phyloP scores from a whole-genome alignment of 2,329 filamentous ascomycete species.

The Aspergillus arachidicola region DNA sequence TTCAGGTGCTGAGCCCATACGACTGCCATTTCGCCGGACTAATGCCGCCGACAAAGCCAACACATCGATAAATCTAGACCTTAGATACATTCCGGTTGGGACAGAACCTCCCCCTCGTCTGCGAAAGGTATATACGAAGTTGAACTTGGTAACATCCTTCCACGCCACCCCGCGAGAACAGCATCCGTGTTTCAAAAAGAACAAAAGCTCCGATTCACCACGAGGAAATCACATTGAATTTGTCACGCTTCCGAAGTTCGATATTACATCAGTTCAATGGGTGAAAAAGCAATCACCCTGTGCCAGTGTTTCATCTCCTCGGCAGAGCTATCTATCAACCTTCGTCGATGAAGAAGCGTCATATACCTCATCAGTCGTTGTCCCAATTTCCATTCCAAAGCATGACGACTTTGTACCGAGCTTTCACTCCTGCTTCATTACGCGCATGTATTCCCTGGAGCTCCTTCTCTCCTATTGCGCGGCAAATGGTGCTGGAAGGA shows the following conservation, averaged over 20 bases:
- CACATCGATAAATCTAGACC: background rate
- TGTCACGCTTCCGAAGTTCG: background rate
- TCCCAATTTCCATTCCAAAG: background rate
- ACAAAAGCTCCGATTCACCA: background rate
- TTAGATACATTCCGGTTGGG: background rate
- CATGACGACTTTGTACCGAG: background rate
- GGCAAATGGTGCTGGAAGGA: background rate
- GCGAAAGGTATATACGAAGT: background rate
- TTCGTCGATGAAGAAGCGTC: background rate
- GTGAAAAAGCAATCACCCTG: background rate
- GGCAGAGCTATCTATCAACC: accelerated
- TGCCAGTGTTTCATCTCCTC: background rate
- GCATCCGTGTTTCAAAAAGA: background rate
- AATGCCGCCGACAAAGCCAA: background rate
- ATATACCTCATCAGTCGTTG: background rate
- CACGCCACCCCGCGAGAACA: background rate
- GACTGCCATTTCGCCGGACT: background rate
- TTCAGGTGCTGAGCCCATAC: background rate
- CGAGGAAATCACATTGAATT: background rate
- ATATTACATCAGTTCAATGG: background rate
- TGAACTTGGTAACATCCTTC: background rate
- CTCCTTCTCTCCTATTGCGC: background rate
- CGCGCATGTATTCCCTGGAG: background rate
- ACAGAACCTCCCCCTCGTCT: background rate
- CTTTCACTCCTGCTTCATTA: background rate